Evolutionary conservation across 768 basidiomycete genomes (phyloP).

Genomic region (Mycena vulgaris): DNA sequence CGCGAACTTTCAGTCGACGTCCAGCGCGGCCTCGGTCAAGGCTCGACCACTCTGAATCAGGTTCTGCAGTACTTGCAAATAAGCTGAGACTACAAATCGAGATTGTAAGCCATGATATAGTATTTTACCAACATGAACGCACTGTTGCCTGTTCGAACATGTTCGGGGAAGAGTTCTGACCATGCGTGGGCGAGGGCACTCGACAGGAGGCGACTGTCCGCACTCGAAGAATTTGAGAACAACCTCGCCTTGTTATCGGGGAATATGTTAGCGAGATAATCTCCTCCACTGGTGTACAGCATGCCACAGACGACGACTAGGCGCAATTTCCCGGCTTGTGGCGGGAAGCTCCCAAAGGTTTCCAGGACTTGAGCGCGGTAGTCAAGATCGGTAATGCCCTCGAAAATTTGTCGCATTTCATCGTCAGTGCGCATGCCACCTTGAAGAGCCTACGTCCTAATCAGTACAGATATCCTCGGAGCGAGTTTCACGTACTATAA

Average conservation of each 20-base stretch:
- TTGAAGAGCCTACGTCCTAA: background rate
- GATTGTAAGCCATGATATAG: background rate
- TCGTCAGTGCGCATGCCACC: constrained; percentile 15
- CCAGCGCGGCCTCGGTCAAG: background rate
- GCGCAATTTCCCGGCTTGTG: background rate
- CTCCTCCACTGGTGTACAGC: background rate
- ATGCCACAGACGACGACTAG: constrained; percentile 4
- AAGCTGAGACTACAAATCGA: background rate
- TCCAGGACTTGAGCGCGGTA: background rate
- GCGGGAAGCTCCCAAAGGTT: background rate
- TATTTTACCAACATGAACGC: background rate
- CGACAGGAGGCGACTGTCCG: constrained; percentile 10
- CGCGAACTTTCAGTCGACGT: constrained; percentile 9
- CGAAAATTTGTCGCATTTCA: background rate
- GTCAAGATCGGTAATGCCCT: background rate
- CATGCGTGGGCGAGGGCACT: constrained; percentile 5
- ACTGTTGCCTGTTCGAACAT: constrained; percentile 18
- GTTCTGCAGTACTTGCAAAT: constrained; percentile 1
- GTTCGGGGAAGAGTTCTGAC: constrained; percentile 2
- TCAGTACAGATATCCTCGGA: background rate
- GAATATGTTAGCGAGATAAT: background rate
- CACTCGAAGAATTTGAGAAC: constrained; percentile 6
- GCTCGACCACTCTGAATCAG: background rate
- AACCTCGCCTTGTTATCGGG: background rate
- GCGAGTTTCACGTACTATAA: background rate